Conservation (phyloP, 2,329 filamentous ascomycete species). For the Ilyonectria robusta region DNA sequence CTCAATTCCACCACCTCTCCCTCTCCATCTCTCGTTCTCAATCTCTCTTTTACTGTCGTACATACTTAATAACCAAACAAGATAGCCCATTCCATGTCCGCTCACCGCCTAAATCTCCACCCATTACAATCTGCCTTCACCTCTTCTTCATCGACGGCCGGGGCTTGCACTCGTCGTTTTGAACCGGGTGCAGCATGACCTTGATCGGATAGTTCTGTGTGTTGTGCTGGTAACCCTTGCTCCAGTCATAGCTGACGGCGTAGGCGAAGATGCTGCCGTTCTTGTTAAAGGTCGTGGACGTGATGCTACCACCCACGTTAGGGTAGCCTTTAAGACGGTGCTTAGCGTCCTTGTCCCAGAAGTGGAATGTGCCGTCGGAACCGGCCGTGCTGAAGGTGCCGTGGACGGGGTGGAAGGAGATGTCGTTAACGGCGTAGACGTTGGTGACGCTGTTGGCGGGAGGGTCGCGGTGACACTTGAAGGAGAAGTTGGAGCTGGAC, state of each 20-base stretch:
- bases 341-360: slow-evolving; percentile 95
- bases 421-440: slow-evolving; percentile 96
- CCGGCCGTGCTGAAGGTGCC: slow-evolving; percentile 99
- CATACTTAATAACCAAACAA: slow-evolving; percentile 35
- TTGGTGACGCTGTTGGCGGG: slow-evolving; percentile 83
- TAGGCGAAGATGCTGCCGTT: slow-evolving; percentile 89
- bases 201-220: slow-evolving; percentile 81
- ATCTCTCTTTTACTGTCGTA: slow-evolving; percentile 30
- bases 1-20: background rate
- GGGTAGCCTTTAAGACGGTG: slow-evolving; percentile 92
- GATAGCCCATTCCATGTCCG: slow-evolving; percentile 15
- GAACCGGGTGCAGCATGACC: slow-evolving; percentile 87
- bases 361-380: slow-evolving; percentile 95
- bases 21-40: slow-evolving; percentile 19
- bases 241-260: slow-evolving; percentile 97
- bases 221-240: slow-evolving; percentile 93
- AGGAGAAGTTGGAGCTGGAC: slow-evolving; percentile 91
- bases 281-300: slow-evolving; percentile 90
- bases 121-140: slow-evolving; percentile 51
- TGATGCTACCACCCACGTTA: slow-evolving; percentile 87
- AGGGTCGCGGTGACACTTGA: slow-evolving; percentile 96
- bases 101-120: slow-evolving; percentile 12
- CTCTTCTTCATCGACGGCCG: slow-evolving; percentile 73
- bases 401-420: slow-evolving; percentile 96
- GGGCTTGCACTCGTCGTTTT: slow-evolving; percentile 73